Evolutionary conservation across 1,284 basidiomycete genomes (phyloP).

Genomic region (Neotropicomus parvogracilis): DNA sequence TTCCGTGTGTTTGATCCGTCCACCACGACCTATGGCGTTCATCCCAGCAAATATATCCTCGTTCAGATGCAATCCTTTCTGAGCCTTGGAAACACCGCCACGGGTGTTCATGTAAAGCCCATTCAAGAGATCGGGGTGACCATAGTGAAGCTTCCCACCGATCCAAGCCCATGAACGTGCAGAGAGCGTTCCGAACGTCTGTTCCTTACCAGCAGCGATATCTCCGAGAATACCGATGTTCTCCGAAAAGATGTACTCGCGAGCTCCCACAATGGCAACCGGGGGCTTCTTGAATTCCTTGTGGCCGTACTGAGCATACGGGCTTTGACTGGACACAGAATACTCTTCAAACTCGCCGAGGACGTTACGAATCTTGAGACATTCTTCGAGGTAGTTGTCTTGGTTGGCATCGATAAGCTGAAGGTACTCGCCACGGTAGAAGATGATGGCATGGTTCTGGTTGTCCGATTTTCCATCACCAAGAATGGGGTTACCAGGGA

Average conservation of each 20-base stretch:
- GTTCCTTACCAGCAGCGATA: slow-evolving; percentile 97
- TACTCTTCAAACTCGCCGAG: slow-evolving; percentile 98
- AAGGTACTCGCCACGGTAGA: slow-evolving; percentile 98
- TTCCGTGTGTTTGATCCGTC: slow-evolving; percentile 98
- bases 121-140: slow-evolving; percentile 98
- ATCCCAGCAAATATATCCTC: slow-evolving; percentile 99
- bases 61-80: slow-evolving; percentile 97
- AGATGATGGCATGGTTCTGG: slow-evolving; percentile 99
- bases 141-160: slow-evolving; percentile 98
- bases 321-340: slow-evolving; percentile 79
- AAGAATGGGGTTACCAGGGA: slow-evolving; percentile 97
- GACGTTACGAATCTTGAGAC: slow-evolving; percentile 98
- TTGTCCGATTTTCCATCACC: slow-evolving; percentile 99
- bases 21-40: slow-evolving; percentile 96
- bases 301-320: slow-evolving; percentile 86
- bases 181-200: slow-evolving; percentile 97
- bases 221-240: slow-evolving; percentile 99
- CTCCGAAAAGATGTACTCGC: slow-evolving; percentile 99
- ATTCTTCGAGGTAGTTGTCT: slow-evolving; percentile 99
- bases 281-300: slow-evolving; percentile 86
- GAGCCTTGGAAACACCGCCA: slow-evolving; percentile 97
- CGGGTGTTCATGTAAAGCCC: slow-evolving; percentile 98
- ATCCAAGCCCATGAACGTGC: slow-evolving; percentile 96
- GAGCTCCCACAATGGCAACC: slow-evolving; percentile 95
- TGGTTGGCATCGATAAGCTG: slow-evolving; percentile 99